phyloP scores from a whole-genome alignment of 345 rosid genomes.

The Laguncularia racemosa region DNA sequence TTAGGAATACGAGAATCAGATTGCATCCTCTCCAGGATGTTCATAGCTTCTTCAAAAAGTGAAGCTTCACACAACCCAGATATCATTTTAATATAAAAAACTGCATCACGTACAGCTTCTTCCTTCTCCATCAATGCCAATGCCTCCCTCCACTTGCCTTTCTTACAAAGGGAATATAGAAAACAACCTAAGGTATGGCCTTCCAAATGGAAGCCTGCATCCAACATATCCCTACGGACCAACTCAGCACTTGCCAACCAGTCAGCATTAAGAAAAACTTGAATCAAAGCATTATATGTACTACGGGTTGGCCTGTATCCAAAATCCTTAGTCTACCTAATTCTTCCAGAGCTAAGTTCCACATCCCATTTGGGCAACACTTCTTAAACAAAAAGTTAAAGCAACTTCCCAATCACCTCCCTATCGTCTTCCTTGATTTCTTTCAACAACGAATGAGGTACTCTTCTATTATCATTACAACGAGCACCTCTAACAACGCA shows the following conservation, averaged over 20 bases:
- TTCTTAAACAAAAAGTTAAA: slow-evolving; percentile 61
- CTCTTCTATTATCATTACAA: slow-evolving; percentile 27
- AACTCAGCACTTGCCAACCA: slow-evolving; percentile 65
- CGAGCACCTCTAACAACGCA: slow-evolving; percentile 57
- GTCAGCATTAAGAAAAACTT: slow-evolving; percentile 62
- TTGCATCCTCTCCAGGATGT: slow-evolving; percentile 77
- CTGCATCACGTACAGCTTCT: slow-evolving; percentile 62
- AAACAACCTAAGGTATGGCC: slow-evolving; percentile 58
- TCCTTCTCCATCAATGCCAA: slow-evolving; percentile 57
- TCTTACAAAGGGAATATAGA: slow-evolving; percentile 62
- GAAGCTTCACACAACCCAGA: slow-evolving; percentile 93
- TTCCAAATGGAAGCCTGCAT: slow-evolving; percentile 54
- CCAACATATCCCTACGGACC: slow-evolving; percentile 70
- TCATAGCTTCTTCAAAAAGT: slow-evolving; percentile 95
- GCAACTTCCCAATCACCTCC: slow-evolving; percentile 61
- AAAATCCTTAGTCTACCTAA: slow-evolving; percentile 81
- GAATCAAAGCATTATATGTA: slow-evolving; percentile 70
- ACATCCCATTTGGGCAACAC: slow-evolving; percentile 57
- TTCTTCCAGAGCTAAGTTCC: slow-evolving; percentile 82
- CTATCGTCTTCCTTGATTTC: slow-evolving; percentile 60
- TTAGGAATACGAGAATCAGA: slow-evolving; percentile 74
- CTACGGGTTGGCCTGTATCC: slow-evolving; percentile 56
- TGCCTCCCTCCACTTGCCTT: slow-evolving; percentile 82
- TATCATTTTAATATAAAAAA: slow-evolving; percentile 74
- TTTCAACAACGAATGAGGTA: slow-evolving; percentile 44